phyloP scores from a whole-genome alignment of 148 eudicot species.

The Arbutus unedo region DNA sequence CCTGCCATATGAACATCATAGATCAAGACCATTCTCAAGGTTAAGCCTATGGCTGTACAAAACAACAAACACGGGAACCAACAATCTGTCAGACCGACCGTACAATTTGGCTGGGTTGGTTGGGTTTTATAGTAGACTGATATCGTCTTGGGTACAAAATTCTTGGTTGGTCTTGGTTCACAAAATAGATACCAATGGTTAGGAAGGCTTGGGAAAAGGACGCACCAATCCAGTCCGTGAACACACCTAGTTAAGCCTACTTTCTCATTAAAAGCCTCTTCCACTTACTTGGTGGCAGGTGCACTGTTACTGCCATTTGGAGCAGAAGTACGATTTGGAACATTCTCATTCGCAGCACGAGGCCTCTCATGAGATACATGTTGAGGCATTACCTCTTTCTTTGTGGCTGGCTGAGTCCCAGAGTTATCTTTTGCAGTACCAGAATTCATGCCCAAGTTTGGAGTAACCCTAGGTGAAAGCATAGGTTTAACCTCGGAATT shows the following conservation, averaged over 20 bases:
- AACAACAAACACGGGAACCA: neutral
- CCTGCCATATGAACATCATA: conserved; percentile 28
- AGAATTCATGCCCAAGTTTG: conserved; percentile 29
- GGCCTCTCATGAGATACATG: conserved; percentile 32
- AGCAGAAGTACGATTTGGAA: conserved; percentile 17
- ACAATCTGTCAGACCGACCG: neutral
- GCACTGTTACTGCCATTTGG: conserved; percentile 29
- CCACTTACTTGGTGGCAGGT: conserved; percentile 46
- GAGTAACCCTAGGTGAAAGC: conserved; percentile 29
- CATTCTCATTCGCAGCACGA: conserved; percentile 22
- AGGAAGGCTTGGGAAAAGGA: neutral
- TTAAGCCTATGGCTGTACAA: neutral
- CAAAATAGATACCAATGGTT: neutral
- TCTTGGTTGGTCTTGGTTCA: neutral
- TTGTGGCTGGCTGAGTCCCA: conserved; percentile 23
- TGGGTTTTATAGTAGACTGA: neutral
- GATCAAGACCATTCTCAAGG: conserved; percentile 6
- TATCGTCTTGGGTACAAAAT: neutral
- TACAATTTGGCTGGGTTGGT: neutral
- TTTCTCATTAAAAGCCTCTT: neutral
- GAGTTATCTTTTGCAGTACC: conserved; percentile 22
- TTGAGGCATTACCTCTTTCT: conserved; percentile 27
- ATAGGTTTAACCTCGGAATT: conserved; percentile 27
- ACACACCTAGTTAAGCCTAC: neutral
- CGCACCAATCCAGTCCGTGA: neutral